A percentile compares a stretch with the other conserved stretches of the same genome.
These are phyloP conservation scores for Hyaloscypha hepaticicola DNA, from an alignment of 495 filamentous ascomycete genomes.

Conservation along the genomic window DNA sequence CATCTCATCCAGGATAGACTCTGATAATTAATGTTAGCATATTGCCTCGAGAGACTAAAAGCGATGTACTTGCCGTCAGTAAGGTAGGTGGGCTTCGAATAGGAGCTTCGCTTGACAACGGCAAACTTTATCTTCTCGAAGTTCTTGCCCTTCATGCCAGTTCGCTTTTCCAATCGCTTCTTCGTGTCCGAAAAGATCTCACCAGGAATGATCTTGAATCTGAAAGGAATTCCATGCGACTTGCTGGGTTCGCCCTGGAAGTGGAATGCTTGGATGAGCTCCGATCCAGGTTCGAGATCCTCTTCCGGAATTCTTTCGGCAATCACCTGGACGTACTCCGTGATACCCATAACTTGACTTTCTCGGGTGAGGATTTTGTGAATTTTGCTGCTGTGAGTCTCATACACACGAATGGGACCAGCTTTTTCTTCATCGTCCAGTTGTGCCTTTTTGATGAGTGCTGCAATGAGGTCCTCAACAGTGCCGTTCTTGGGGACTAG, in stretches of 20 bases:
- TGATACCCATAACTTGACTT: constrained; percentile 67
- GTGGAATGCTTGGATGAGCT: constrained; percentile 76
- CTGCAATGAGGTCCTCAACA: constrained; percentile 71
- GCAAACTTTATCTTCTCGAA: constrained; percentile 99
- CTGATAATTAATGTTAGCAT: constrained; percentile 41
- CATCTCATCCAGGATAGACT: constrained; percentile 79
- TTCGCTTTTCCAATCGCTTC: constrained; percentile 82
- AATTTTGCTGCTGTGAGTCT: constrained; percentile 74
- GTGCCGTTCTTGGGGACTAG: constrained; percentile 80
- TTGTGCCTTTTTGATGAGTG: constrained; percentile 74
- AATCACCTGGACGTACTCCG: constrained; percentile 80
- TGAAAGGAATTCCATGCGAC: constrained; percentile 79
- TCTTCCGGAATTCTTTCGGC: constrained; percentile 84
- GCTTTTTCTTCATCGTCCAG: constrained; percentile 68
- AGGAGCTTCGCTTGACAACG: constrained; percentile 64
- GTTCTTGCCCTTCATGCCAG: constrained; percentile 93
- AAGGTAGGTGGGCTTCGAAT: constrained; percentile 76
- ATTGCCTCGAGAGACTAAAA: neutral
- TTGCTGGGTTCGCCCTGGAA: constrained; percentile 85
- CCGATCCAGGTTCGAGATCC: constrained; percentile 46
- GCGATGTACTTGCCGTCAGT: constrained; percentile 68
- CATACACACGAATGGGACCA: constrained; percentile 69
- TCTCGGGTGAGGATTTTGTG: constrained; percentile 67
- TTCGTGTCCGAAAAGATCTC: constrained; percentile 90
- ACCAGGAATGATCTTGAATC: constrained; percentile 74